These are phyloP conservation scores for Pseudofabraea citricarpa DNA, from an alignment of 2,329 filamentous ascomycete species.

Conservation along the genomic window DNA sequence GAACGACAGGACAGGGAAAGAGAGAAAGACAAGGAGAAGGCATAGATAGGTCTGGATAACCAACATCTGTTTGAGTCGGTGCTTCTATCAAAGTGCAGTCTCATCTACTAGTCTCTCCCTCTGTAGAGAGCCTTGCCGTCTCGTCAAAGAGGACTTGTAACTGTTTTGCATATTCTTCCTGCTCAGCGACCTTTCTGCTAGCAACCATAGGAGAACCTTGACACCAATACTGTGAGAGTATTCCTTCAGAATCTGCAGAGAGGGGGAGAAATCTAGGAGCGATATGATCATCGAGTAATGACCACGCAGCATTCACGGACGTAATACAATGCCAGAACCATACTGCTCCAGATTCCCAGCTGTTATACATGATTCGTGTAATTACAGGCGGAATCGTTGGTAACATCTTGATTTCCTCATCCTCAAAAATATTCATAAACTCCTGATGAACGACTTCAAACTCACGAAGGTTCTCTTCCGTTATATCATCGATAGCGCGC, in stretches of 20 bases:
- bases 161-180: slow-evolving; percentile 15
- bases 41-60: too few species aligned
- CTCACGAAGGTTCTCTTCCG: slow-evolving; percentile 11
- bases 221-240: slow-evolving; percentile 18
- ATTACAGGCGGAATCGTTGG: slow-evolving; percentile 10
- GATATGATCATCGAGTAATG: slow-evolving; percentile 21
- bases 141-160: slow-evolving; percentile 12
- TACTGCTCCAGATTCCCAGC: slow-evolving; percentile 22
- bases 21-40: slow-evolving; percentile 6
- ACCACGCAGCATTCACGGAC: slow-evolving; percentile 20
- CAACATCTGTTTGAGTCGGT: too few species aligned
- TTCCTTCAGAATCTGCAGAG: slow-evolving; percentile 13
- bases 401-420: slow-evolving; percentile 14
- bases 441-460: slow-evolving; percentile 17
- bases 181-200: slow-evolving; percentile 16
- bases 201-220: slow-evolving; percentile 18
- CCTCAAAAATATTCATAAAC: slow-evolving; percentile 21
- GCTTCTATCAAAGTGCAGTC: too few species aligned
- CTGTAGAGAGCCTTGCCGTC: background rate
- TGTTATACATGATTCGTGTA: slow-evolving; percentile 17
- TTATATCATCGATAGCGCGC: slow-evolving; percentile 15
- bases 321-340: slow-evolving; percentile 26
- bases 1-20: slow-evolving; percentile 6
- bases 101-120: too few species aligned
- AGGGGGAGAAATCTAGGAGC: slow-evolving; percentile 18